Percentiles rank a stretch among this genome's conserved stretches.
Conservation (phyloP, 352 stramenopile species). For the Phytophthora constricta region DNA sequence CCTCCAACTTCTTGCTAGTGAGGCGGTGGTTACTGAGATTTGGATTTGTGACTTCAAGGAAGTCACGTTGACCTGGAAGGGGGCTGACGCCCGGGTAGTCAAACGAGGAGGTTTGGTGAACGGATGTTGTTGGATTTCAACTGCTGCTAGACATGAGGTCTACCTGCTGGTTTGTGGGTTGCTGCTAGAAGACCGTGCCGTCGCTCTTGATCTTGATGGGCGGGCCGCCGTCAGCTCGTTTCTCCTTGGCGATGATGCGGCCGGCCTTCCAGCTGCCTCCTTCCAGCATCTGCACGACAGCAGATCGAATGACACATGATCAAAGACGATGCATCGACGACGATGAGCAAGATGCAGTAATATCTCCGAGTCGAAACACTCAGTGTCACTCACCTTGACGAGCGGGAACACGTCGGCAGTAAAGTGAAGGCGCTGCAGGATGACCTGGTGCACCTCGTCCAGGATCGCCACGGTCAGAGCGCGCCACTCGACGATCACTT, state of each 20-base stretch:
- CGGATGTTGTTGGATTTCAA: no score
- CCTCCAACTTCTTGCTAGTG: slow-evolving; percentile 1
- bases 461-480: slow-evolving; percentile 83
- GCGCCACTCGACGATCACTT: slow-evolving; percentile 89
- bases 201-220: slow-evolving; percentile 90
- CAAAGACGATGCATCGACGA: no score
- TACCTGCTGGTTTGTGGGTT: no score
- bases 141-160: no score
- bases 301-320: slow-evolving; percentile 9
- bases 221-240: slow-evolving; percentile 67
- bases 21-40: background rate
- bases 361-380: no score
- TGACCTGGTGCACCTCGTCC: slow-evolving; percentile 75
- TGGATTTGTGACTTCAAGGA: no score
- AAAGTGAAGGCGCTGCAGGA: slow-evolving; percentile 70
- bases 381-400: slow-evolving; percentile 80
- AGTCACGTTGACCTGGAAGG: no score
- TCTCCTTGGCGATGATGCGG: slow-evolving; percentile 81
- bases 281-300: slow-evolving; percentile 70
- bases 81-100: no score
- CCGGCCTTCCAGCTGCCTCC: slow-evolving; percentile 88
- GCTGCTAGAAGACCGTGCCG: slow-evolving; percentile 83
- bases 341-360: no score
- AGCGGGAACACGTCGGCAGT: slow-evolving; percentile 80
- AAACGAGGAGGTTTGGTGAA: no score